Conservation (phyloP, 768 basidiomycete species). For the Tulasnella sp. region DNA sequence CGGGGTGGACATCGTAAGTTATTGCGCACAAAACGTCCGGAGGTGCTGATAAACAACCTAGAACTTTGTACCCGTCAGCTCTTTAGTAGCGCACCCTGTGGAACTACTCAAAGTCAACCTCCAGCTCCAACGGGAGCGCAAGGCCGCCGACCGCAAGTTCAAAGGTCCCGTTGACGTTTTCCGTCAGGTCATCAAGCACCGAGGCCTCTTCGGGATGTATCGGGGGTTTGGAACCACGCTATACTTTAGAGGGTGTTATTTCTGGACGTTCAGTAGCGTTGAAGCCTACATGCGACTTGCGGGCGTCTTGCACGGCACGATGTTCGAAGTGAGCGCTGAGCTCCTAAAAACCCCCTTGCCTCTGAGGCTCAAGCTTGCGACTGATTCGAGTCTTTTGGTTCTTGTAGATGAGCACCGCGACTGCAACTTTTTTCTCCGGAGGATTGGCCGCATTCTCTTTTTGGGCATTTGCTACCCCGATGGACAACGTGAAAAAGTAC, state of each 20-base stretch:
- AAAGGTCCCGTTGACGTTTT: slow-evolving; percentile 57
- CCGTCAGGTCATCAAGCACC: slow-evolving; percentile 46
- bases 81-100: slow-evolving; percentile 61
- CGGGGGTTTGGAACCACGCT: slow-evolving; percentile 64
- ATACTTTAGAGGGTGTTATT: slow-evolving; percentile 61
- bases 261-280: slow-evolving; percentile 67
- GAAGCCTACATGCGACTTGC: slow-evolving; percentile 56
- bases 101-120: slow-evolving; percentile 72
- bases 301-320: slow-evolving; percentile 43
- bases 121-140: slow-evolving; percentile 51
- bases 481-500: slow-evolving; percentile 78
- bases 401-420: slow-evolving; percentile 47
- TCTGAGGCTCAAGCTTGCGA: background rate
- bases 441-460: slow-evolving; percentile 51
- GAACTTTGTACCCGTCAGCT: slow-evolving; percentile 29
- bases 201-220: slow-evolving; percentile 60
- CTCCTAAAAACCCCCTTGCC: background rate
- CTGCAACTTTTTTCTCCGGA: slow-evolving; percentile 54
- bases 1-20: slow-evolving; percentile 54
- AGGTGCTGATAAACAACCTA: background rate
- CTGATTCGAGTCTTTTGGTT: background rate
- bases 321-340: slow-evolving; percentile 44
- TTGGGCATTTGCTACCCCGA: slow-evolving; percentile 59
- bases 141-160: slow-evolving; percentile 38
- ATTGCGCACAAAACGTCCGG: background rate